Base-by-base conservation (phyloP, 2,329 filamentous ascomycete genomes). In the Alternaria tenuissima region DNA sequence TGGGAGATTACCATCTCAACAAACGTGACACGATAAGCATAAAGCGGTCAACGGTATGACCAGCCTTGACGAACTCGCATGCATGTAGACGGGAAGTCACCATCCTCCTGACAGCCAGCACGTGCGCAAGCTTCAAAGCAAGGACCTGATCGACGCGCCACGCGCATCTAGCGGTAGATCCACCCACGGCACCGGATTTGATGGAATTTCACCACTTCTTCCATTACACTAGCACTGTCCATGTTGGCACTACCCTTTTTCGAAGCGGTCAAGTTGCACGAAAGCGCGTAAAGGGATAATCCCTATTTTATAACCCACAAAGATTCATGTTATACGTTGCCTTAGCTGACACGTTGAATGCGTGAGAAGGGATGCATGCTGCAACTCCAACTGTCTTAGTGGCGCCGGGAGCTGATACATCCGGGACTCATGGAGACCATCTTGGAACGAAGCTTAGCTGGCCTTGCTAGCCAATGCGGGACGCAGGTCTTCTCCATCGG, bases 331-430 rank as follows among this genome's bases (percentile, higher is more conserved):
- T 42, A 49, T 36, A 49, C 46, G 30, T n/a, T n/a, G 30, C 30
- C 20, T 20, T 49, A 55, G 58, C 66, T 70, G 69, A 71, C 57
- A 72, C 70, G 57, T 55, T 36, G 52, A 20, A 55, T 57, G 71
- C 64, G 59, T 57, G 62, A 66, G 42, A 54, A 52, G 49, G 46
- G 44, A 42, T 59, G 28, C 44, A 24, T 56, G 46, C 61, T 76
- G 70, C 57, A 63, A 77, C 75, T 59, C 48, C 41, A 49, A 48
- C 32, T 67, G 74, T 72, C 38, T 38, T 52, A 49, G 66, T 77
- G 67, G 72, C 71, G 69, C 66, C 75, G 74, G 75, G 68, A 72
- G 59, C 24, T 74, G 71, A 70, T 62, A 72, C 74, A 74, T 75
- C 75, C 76, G 74, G 69, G 67, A 61, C 42, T 54, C 63, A 61